Percentiles rank a stretch among this genome's conserved stretches.
These are phyloP conservation scores for Phalaenopsis aphrodite DNA, from an alignment of 106 monocot species.

Conservation along the genomic window DNA sequence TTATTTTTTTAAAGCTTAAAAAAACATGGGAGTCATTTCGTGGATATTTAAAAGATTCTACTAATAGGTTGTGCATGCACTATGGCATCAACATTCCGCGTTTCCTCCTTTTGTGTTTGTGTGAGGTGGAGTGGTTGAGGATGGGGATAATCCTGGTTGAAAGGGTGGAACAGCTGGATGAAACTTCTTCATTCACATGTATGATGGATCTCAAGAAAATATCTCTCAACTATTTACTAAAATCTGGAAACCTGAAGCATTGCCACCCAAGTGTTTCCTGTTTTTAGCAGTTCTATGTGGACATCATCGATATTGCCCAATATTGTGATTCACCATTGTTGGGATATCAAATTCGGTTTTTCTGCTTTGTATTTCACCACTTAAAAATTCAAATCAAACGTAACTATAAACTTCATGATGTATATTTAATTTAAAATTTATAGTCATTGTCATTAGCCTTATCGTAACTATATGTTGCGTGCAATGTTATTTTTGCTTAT, in stretches of 20 bases:
- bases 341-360: neutral
- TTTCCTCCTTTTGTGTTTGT: no score
- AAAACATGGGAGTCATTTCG: neutral
- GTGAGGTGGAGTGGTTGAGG: no score
- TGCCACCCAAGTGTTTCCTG: neutral
- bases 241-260: neutral
- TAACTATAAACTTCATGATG: neutral
- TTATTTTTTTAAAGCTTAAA: neutral
- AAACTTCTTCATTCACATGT: no score
- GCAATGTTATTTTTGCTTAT: no score
- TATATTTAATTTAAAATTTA: neutral
- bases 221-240: neutral
- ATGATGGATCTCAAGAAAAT: no score
- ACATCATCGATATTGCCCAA: neutral
- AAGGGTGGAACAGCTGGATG: no score
- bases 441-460: neutral
- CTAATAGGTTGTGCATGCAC: no score
- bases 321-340: neutral
- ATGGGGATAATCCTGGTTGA: no score
- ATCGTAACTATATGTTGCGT: neutral
- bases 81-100: no score
- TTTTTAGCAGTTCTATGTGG: neutral
- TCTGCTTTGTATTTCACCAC: neutral
- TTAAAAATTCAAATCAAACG: neutral
- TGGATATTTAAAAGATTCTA: neutral